phyloP scores from a whole-genome alignment of 352 stramenopile genomes.

The Phytophthora nicotianae region DNA sequence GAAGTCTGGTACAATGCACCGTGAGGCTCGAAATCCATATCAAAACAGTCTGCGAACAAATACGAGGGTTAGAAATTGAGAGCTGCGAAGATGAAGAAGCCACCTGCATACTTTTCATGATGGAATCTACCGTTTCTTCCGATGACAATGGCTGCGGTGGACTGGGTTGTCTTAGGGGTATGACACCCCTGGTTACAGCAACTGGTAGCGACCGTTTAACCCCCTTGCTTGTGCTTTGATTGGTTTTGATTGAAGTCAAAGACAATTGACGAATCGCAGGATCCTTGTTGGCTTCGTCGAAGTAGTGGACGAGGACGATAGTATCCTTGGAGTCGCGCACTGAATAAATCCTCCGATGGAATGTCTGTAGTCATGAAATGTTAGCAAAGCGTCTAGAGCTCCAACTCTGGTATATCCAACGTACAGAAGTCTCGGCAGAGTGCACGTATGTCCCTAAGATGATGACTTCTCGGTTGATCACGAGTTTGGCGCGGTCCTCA shows the following conservation, averaged over 20 bases:
- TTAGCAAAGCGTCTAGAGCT: not conserved
- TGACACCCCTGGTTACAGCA: not conserved
- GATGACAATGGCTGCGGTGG: constrained; percentile 10
- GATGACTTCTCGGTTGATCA: constrained; percentile 84
- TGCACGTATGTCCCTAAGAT: constrained; percentile 87
- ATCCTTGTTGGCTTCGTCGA: constrained; percentile 76
- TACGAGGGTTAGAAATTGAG: constrained; percentile 2
- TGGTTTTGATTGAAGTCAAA: constrained; percentile 4
- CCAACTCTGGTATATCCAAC: constrained; percentile 7
- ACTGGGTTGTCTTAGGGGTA: constrained; percentile 14
- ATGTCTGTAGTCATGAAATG: constrained; percentile 50
- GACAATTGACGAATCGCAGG: constrained; percentile 3
- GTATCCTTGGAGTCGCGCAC: constrained; percentile 68
- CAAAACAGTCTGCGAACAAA: constrained; percentile 53
- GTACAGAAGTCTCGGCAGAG: constrained; percentile 69
- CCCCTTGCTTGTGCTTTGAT: constrained; percentile 30
- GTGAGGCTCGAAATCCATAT: constrained; percentile 49
- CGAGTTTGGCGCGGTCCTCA: constrained; percentile 85
- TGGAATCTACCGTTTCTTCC: constrained; percentile 52
- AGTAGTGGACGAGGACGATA: constrained; percentile 89
- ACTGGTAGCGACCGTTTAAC: constrained; percentile 43
- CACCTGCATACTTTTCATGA: constrained; percentile 56
- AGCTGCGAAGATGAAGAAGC: not conserved
- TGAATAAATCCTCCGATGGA: constrained; percentile 85
- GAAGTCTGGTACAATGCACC: constrained; percentile 6